Percentiles rank a stretch among this genome's conserved stretches.
Conservation (phyloP, 176 grass and related monocot species). For the Chrysopogon serrulatus region DNA sequence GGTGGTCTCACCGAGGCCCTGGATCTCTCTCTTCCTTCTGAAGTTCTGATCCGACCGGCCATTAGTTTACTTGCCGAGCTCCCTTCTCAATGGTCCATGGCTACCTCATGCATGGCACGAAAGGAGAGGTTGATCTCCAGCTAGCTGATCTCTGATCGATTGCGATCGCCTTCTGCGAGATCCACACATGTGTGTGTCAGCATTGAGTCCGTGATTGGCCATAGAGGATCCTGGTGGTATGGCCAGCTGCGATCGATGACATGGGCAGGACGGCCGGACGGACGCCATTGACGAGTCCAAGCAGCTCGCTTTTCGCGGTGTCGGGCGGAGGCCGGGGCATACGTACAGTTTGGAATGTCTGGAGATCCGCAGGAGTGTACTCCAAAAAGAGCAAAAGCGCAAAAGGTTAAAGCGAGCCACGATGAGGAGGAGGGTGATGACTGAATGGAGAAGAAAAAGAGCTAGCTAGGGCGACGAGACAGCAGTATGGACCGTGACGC, state of each 20-base stretch:
- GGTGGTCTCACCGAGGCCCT: conserved; percentile 44
- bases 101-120: not conserved
- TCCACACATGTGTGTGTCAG: not conserved
- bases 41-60: no score
- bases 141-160: conserved; percentile 5
- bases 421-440: not conserved
- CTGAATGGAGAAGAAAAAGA: conserved; percentile 9
- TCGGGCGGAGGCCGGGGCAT: conserved; percentile 4
- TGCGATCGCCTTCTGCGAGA: not conserved
- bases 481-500: conserved; percentile 48
- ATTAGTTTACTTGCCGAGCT: conserved; percentile 34
- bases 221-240: conserved; percentile 22
- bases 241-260: not conserved
- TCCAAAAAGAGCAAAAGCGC: conserved; percentile 72
- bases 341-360: conserved; percentile 82
- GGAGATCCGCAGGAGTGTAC: conserved; percentile 45
- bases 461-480: conserved; percentile 16
- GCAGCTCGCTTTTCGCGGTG: conserved; percentile 48
- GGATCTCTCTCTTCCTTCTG: not conserved
- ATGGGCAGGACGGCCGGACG: conserved; percentile 20
- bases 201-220: not conserved
- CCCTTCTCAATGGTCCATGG: conserved; percentile 29
- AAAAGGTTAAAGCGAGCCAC: conserved; percentile 43
- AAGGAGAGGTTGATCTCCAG: conserved; percentile 50
- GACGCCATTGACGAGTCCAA: conserved; percentile 83